Evolutionary conservation across 805 yeast genomes (phyloP).

Genomic region (Teunomyces funiuensis): DNA sequence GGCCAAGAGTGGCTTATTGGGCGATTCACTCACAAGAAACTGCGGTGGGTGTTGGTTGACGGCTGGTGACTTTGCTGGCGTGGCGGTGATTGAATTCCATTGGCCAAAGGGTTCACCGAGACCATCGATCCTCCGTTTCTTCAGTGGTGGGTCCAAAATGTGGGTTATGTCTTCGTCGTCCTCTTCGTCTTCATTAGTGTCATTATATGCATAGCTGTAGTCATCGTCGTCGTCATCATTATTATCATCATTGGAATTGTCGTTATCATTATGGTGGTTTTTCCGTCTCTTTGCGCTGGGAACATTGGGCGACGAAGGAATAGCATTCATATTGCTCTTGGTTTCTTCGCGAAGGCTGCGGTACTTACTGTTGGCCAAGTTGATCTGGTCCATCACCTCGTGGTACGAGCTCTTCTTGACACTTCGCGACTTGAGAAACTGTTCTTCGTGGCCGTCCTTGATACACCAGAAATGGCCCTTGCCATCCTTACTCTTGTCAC

Average conservation of each 20-base stretch:
- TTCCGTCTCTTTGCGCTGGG: background rate
- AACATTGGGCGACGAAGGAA: conserved; percentile 34
- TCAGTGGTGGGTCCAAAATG: conserved; percentile 14
- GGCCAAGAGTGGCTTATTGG: conserved; percentile 41
- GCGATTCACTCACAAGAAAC: conserved; percentile 32
- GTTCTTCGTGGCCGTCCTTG: conserved; percentile 76
- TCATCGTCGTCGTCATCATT: conserved; percentile 14
- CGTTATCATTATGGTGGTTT: conserved; percentile 6
- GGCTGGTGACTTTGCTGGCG: background rate
- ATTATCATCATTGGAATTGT: conserved; percentile 19
- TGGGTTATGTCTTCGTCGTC: conserved; percentile 6
- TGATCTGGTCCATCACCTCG: conserved; percentile 44
- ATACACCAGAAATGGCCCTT: conserved; percentile 95
- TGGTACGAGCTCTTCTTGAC: conserved; percentile 45
- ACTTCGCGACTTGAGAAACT: conserved; percentile 66
- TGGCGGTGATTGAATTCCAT: background rate
- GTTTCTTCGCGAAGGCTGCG: conserved; percentile 9
- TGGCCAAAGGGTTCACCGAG: conserved; percentile 14
- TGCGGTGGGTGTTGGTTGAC: conserved; percentile 17
- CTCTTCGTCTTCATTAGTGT: conserved; percentile 7
- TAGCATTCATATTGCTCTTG: conserved; percentile 19
- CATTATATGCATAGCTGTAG: conserved; percentile 10
- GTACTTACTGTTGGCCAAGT: conserved; percentile 10
- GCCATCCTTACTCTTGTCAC: conserved; percentile 87
- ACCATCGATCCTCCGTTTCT: conserved; percentile 13